Evolutionary conservation across 352 stramenopile species (phyloP), one percentile per base, ranked within the genome.

Genomic region (Globisporangium polare): DNA sequence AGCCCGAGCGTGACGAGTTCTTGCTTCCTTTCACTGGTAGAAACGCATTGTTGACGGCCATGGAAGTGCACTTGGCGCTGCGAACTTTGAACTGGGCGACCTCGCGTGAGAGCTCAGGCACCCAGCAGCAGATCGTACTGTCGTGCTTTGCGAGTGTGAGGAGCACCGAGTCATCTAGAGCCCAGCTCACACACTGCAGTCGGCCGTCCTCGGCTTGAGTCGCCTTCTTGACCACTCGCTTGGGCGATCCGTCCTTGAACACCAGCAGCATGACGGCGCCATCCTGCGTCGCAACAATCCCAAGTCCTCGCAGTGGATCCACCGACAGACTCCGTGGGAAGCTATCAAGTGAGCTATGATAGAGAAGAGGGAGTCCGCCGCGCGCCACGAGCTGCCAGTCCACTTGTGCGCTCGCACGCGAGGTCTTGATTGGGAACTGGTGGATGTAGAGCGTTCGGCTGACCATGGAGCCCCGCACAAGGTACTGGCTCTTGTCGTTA

Each of bases 341-440:
- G 13, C 59, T 58, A 47, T 68, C 61, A 6, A 89, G 57, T 2
- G 42, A 18, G 22, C 86, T 52, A 1, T 61, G 58, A 12, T 63
- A 71, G 17, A 72, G 37, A 10, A 82, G 65, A 0, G 72, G 67
- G 1, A 91, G 57, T 0, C 79, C 72, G 22, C 65, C 65, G 24
- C 68, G 75, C 26, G 63, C 75, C 9, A 80, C 65, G 29, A 75
- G 69, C 29, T 78, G 65, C 67, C 72, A 73, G 58, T 86, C 74
- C 2, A 89, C 60, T 68, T 45, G 68, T n/a, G 29, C 72, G 67
- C 56, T 70, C 55, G 22, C 57, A 54, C 62, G 37, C 20, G 53
- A 61, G 18, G 66, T 62, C 17, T 73, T 43, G 55, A 80, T 75
- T 9, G 79, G 78, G 2, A 89, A 63, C 7, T 67, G 47, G 60